These are phyloP conservation scores for Gossypium arboreum DNA, from an alignment of 345 rosid genomes.

Conservation along the genomic window DNA sequence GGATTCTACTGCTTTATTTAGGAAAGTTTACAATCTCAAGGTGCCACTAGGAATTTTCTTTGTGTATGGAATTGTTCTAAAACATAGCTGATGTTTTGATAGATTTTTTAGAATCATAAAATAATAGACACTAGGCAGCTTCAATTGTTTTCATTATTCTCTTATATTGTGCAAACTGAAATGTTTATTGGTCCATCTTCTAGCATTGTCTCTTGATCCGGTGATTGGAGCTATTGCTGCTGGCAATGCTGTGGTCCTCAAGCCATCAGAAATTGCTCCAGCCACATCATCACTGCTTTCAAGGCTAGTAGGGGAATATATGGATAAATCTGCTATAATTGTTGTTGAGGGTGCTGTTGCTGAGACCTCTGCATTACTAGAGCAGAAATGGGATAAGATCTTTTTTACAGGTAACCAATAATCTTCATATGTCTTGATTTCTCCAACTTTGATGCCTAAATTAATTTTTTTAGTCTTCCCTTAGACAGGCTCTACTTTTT, in stretches of 20 bases:
- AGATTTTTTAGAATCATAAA: neutral
- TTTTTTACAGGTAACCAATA: conserved; percentile 72
- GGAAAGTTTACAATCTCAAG: neutral
- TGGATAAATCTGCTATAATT: conserved; percentile 57
- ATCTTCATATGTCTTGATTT: neutral
- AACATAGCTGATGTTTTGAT: neutral
- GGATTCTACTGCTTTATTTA: neutral
- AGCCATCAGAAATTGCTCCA: conserved; percentile 91
- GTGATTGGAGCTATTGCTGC: conserved; percentile 95
- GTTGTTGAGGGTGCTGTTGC: conserved; percentile 81
- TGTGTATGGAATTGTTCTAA: neutral
- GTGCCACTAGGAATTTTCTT: neutral
- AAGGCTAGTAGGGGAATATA: conserved; percentile 55
- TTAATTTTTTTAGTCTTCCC: neutral
- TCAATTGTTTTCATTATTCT: neutral
- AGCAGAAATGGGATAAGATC: conserved; percentile 96
- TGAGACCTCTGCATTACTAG: conserved; percentile 72
- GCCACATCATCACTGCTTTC: conserved; percentile 69
- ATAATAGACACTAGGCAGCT: neutral
- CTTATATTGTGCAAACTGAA: neutral
- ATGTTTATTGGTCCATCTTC: neutral
- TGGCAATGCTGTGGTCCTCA: conserved; percentile 80
- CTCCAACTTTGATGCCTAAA: neutral
- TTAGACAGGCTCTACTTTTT: neutral
- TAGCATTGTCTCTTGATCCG: conserved; percentile 77